Evolutionary conservation across 1,284 basidiomycete species (phyloP), one percentile per base, ranked within the genome.

Genomic region (Ceratobasidium sp.): DNA sequence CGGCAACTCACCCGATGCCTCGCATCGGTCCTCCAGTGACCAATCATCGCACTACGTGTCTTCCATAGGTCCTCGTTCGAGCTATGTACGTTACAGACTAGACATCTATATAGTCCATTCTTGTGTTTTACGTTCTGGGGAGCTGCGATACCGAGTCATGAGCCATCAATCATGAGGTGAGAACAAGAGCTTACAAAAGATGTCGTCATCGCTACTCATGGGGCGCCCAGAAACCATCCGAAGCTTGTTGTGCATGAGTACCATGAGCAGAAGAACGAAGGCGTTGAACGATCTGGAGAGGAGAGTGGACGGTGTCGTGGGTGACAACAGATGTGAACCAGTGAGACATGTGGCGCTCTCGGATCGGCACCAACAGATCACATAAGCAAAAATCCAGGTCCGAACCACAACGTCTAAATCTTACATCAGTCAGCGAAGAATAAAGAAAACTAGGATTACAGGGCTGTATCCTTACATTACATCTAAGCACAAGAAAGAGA

Each of bases 381-480:
- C 8, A 15, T n/a, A 10, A 49, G 6, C n/a, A n/a, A n/a, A n/a
- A n/a, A n/a, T n/a, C n/a, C n/a, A n/a, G n/a, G n/a, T n/a, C n/a
- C n/a, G n/a, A n/a, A n/a, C n/a, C n/a, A n/a, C n/a, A n/a, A n/a
- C n/a, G n/a, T n/a, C n/a, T n/a, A 20, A 17, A 22, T 20, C 6
- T 22, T 47, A 20, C 43, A 7, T 27, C 4, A 15, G 34, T 58
- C 38, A 12, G 3, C 38, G 15, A 6, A 62, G 50, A 32, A 35
- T n/a, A 20, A 43, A 62, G 22, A 49, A 10, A 43, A 27, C 20
- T 35, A 62, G 43, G 43, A 60, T n/a, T 60, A 35, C 43, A 47
- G 7, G 45, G n/a, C 10, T 20, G 45, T 47, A 49, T 35, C 58
- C 42, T 42, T 62, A 62, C 58, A 50, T 25, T 31, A 22, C 49